These are phyloP conservation scores for Metarhizium album DNA, from an alignment of 2,329 filamentous ascomycete species.

Conservation along the genomic window DNA sequence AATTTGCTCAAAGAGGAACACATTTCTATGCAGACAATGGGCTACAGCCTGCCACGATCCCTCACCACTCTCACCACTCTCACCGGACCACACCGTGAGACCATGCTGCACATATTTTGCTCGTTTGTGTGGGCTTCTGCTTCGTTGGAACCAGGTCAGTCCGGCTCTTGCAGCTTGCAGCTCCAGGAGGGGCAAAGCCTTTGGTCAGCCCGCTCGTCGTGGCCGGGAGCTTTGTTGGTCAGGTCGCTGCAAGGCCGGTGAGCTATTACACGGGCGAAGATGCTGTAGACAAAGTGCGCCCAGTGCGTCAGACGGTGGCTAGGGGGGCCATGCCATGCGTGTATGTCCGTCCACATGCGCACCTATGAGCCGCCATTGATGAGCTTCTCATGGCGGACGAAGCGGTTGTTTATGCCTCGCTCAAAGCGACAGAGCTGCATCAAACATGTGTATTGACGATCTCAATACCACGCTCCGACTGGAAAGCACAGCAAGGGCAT, in stretches of 20 bases:
- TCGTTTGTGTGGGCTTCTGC: background rate
- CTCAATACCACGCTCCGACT: background rate
- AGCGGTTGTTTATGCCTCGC: background rate
- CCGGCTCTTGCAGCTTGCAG: conserved; percentile 11
- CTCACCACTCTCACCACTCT: background rate
- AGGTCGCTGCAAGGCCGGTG: background rate
- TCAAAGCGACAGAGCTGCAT: background rate
- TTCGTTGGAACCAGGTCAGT: conserved; percentile 10
- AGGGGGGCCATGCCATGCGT: background rate
- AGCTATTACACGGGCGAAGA: background rate
- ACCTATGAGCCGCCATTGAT: background rate
- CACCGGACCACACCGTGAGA: conserved; percentile 1
- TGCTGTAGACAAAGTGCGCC: background rate
- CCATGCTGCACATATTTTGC: background rate
- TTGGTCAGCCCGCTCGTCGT: conserved; percentile 3
- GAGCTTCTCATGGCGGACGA: background rate
- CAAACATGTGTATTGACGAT: background rate
- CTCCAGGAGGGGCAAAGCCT: background rate
- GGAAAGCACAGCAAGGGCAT: background rate
- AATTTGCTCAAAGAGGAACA: background rate
- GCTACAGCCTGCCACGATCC: background rate
- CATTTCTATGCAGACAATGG: background rate
- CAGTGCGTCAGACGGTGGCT: background rate
- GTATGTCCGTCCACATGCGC: background rate
- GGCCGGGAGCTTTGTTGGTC: background rate